These are phyloP conservation scores for Pinus taeda DNA, from an alignment of 75 land plant genomes.

Conservation along the genomic window DNA sequence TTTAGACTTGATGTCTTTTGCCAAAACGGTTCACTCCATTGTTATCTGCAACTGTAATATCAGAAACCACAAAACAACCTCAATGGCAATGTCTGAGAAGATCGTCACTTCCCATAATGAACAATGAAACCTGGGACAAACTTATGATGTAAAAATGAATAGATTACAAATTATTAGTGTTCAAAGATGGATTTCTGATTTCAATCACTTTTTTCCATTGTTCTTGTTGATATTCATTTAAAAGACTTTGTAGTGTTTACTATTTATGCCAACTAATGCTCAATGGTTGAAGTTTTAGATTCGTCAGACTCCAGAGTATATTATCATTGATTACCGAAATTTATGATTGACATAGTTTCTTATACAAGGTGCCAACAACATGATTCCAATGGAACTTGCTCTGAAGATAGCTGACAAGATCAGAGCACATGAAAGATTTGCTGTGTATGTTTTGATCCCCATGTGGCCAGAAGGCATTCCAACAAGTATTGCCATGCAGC, in stretches of 20 bases:
- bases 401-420: conserved; percentile 72
- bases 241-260: no score
- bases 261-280: no score
- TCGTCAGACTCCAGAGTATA: no score
- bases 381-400: conserved; percentile 75
- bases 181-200: not conserved
- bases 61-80: not conserved
- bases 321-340: not conserved
- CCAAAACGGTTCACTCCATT: no score
- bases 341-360: not conserved
- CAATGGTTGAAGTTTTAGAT: no score
- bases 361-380: conserved; percentile 64
- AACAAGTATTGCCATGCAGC: conserved; percentile 51
- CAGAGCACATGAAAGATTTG: conserved; percentile 61
- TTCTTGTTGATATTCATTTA: no score
- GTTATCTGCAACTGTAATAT: not conserved
- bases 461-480: conserved; percentile 93
- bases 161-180: not conserved
- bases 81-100: not conserved
- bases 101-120: no score
- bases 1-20: not conserved
- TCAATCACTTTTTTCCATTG: no score
- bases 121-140: not conserved
- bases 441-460: conserved; percentile 67
- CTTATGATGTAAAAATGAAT: not conserved